Evolutionary conservation across 2,329 filamentous ascomycete species (phyloP), one percentile per base, ranked within the genome.

Genomic region (Juglanconis oblonga): DNA sequence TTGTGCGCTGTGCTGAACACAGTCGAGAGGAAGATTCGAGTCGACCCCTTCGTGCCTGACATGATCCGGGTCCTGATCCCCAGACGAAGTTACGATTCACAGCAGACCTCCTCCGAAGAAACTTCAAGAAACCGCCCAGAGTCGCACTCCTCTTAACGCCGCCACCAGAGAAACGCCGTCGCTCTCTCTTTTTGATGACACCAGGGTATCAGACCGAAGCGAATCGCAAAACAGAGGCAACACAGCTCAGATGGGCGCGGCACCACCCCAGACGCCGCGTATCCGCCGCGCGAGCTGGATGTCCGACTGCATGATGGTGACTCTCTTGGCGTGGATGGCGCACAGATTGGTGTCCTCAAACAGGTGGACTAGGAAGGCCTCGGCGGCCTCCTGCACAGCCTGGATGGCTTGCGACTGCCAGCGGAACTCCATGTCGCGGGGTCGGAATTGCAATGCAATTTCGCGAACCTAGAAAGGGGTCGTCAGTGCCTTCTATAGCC

Each of bases 281-380:
- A 94, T 92, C 66, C 90, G 79, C 69, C 90, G 81, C 24, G 94
- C 94, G 62, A 98, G 84, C 77, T 97, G 94, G 69, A 99, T 97
- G 76, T 98, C 95, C 79, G 97, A 97, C 76, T 95, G 92, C 91
- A 96, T 94, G 69, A 97, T 96, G 44, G 94, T 98, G 56, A 98
- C 92, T 73, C 94, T 84, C 80, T 97, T 97, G 64, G 94, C 95
- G 77, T 98, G 94, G 68, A 98, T 93, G 64, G 94, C 95, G 78
- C 94, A 97, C 47, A 98, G 84, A 78, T 98, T 97, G 66, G 91
- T 91, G 76, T 96, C 92, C 74, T 97, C 93, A 71, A 98, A 97
- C n/a, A 98, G 81, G 72, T 96, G 93, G 61, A 98, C 90, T 67
- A 98, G 83, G 76, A 96, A 98, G 5, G 94, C 94, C 78, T 98